Conservation (phyloP, 352 stramenopile species). For the Phytophthora cryptogea region DNA sequence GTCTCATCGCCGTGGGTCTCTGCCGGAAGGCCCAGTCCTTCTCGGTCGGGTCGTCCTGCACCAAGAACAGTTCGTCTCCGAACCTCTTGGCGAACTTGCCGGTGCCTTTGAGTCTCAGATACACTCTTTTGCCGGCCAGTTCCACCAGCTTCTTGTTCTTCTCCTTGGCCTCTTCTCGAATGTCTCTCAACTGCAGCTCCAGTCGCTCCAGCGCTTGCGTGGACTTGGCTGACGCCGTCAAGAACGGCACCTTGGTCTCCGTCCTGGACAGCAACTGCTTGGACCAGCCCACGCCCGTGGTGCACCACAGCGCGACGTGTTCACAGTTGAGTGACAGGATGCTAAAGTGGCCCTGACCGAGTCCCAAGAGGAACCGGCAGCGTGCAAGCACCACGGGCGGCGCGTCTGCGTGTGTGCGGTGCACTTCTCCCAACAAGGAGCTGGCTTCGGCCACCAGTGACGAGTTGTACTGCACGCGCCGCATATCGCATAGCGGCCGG, state of each 20-base stretch:
- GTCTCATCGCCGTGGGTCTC: constrained; percentile 54
- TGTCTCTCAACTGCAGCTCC: constrained; percentile 35
- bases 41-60: constrained; percentile 64
- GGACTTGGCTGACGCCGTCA: constrained; percentile 41
- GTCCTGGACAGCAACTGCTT: constrained; percentile 71
- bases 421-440: constrained; percentile 65
- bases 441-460: constrained; percentile 63
- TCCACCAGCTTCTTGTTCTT: constrained; percentile 40
- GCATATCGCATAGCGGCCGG: constrained; percentile 60
- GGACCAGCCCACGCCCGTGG: constrained; percentile 72
- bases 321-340: constrained; percentile 78
- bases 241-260: constrained; percentile 52
- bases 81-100: constrained; percentile 62
- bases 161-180: constrained; percentile 36
- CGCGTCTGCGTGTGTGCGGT: constrained; percentile 59
- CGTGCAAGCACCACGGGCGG: constrained; percentile 73
- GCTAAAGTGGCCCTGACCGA: constrained; percentile 71
- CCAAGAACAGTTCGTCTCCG: constrained; percentile 53
- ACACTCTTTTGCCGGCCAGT: constrained; percentile 55
- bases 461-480: constrained; percentile 79
- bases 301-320: constrained; percentile 80
- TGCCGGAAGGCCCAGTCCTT: constrained; percentile 67
- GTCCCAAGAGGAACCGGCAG: constrained; percentile 66
- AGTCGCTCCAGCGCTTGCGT: constrained; percentile 36
- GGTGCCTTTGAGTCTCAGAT: constrained; percentile 42